These are phyloP conservation scores for Ophiocordyceps sinensis DNA, from an alignment of 2,329 filamentous ascomycete species.

Conservation along the genomic window DNA sequence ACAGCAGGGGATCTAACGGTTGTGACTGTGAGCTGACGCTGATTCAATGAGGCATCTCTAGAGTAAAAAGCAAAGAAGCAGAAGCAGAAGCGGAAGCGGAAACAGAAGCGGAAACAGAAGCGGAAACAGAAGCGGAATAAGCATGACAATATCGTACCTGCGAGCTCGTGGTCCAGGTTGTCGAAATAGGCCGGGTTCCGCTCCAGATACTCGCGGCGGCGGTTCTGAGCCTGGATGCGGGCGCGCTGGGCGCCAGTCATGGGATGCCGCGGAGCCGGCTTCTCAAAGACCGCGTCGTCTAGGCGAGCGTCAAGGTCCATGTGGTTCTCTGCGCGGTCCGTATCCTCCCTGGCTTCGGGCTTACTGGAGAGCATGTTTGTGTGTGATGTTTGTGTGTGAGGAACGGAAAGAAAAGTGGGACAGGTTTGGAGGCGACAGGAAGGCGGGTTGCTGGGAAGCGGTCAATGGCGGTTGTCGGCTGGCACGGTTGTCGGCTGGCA, in stretches of 20 bases:
- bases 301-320: neutral
- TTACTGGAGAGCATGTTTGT: neutral
- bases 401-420: neutral
- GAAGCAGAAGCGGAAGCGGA: too few species aligned
- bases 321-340: neutral
- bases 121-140: too few species aligned
- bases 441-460: too few species aligned
- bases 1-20: slow-evolving; percentile 62
- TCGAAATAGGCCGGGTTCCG: slow-evolving; percentile 58
- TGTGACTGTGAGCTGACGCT: neutral
- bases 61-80: neutral
- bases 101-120: too few species aligned
- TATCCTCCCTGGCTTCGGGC: neutral
- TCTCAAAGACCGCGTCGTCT: slow-evolving; percentile 9
- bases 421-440: neutral
- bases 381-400: neutral
- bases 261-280: slow-evolving; percentile 28
- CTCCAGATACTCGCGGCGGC: slow-evolving; percentile 62
- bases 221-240: slow-evolving; percentile 53
- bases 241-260: slow-evolving; percentile 25
- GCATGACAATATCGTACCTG: slow-evolving; percentile 10
- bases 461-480: too few species aligned
- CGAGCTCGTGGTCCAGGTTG: slow-evolving; percentile 38
- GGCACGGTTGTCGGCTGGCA: too few species aligned
- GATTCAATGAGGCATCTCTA: neutral